Conservation (phyloP, 352 stramenopile species). For the Phytophthora citrophthora region DNA sequence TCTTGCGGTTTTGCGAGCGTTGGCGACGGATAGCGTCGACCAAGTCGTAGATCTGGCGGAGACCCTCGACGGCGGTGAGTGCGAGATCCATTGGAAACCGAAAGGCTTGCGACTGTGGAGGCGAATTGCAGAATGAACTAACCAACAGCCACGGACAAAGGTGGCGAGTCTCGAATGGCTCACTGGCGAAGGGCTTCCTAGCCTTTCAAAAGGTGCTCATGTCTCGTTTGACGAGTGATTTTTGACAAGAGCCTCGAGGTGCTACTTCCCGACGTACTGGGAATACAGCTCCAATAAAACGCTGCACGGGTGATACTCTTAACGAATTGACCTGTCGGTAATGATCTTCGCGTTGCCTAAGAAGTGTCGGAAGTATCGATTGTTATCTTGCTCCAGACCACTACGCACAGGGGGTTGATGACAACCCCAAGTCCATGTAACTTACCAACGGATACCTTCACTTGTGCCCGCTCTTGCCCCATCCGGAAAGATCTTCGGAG, state of each 20-base stretch:
- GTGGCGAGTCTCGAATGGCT: no score
- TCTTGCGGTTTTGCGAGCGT: conserved; percentile 11
- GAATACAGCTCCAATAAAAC: no score
- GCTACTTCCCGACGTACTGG: no score
- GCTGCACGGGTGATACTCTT: no score
- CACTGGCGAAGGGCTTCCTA: no score
- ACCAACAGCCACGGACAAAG: neutral
- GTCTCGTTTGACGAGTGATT: neutral
- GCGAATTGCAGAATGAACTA: conserved; percentile 18
- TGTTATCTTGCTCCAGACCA: no score
- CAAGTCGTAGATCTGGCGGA: conserved; percentile 24
- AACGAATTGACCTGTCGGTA: no score
- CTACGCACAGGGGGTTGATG: no score
- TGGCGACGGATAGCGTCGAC: conserved; percentile 22
- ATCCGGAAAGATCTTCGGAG: neutral
- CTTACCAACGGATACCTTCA: no score
- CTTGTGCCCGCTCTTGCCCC: neutral
- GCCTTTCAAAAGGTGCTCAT: neutral
- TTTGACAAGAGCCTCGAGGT: neutral
- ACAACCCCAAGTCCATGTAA: no score
- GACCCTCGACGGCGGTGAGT: neutral
- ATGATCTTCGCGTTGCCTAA: no score
- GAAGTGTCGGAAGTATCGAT: no score
- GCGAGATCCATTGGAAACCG: conserved; percentile 3
- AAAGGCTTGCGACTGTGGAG: neutral